Evolutionary conservation across 129 eudicot species (phyloP), one percentile per base, ranked within the genome.

Genomic region (Sambucus nigra): DNA sequence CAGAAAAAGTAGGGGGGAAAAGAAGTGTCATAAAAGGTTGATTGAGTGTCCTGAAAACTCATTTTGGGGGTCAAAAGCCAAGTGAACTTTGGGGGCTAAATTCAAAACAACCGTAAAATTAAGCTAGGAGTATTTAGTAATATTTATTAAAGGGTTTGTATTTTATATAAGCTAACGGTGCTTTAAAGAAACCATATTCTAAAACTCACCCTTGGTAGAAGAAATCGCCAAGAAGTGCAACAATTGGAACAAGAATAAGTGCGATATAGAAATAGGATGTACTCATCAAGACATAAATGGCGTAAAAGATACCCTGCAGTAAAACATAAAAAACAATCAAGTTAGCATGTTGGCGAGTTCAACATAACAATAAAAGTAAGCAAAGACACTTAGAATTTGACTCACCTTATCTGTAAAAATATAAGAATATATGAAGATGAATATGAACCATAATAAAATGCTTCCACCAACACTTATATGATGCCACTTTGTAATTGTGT

Each of bases 401-500:
- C 40, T 55, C 61, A 77, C 88, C 97, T 78, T 76, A 42, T 84
- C 68, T 41, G 75, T 84, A 22, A 70, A 69, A 59, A 89, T 59
- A 57, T 79, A 68, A 1, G 98, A 77, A 67, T 91, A 91, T 41
- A 82, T 53, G 61, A 91, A 85, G 69, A 91, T 75, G 67, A 91
- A 91, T 13, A 80, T 14, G 61, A 91, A 85, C 98, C 98, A 91
- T 12, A 75, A 63, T 11, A 79, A 41, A 51, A 91, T 79, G 73
- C 98, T 91, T 65, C 95, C 98, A 41, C 80, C 88, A 54, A 85
- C 78, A 70, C 89, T 82, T 60, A 91, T 76, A 71, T 82, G 79
- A 66, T 91, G 98, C 98, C 95, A 91, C 63, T 86, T 76, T 49
- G 98, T 91, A 53, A 91, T 74, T 23, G 80, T 81, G 78, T 85